Conservation (phyloP, 2,329 filamentous ascomycete species). For the Keithomyces neogunnii region DNA sequence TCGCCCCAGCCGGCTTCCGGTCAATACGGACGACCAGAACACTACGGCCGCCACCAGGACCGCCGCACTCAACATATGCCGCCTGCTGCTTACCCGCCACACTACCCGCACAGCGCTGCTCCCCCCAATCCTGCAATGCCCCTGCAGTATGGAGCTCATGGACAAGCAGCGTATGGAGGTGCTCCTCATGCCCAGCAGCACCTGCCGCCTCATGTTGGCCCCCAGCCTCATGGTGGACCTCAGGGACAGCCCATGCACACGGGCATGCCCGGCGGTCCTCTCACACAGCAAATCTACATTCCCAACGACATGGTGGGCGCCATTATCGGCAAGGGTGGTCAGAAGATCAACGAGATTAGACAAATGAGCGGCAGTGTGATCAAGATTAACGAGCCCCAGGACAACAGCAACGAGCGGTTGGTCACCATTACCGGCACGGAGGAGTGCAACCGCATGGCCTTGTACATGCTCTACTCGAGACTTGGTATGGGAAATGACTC, state of each 20-base stretch:
- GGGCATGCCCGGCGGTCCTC: constrained; percentile 49
- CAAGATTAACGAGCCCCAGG: constrained; percentile 99
- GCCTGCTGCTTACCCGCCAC: constrained; percentile 62
- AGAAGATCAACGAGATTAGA: constrained; percentile 98
- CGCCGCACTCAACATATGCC: constrained; percentile 67
- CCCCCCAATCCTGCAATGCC: constrained; percentile 55
- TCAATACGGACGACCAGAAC: constrained; percentile 85
- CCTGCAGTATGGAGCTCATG: constrained; percentile 70
- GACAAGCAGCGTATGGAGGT: constrained; percentile 64
- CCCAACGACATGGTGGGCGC: constrained; percentile 99
- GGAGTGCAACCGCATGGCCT: constrained; percentile 98
- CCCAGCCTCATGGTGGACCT: constrained; percentile 53
- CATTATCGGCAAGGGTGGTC: constrained; percentile 96
- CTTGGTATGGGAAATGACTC: constrained; percentile 57
- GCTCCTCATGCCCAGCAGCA: constrained; percentile 69
- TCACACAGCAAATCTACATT: constrained; percentile 98
- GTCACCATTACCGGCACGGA: constrained; percentile 97
- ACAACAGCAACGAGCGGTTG: constrained; percentile 95
- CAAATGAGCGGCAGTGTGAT: constrained; percentile 96
- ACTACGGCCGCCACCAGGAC: constrained; percentile 66
- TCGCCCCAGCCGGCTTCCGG: constrained; percentile 87
- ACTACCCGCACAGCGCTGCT: constrained; percentile 57
- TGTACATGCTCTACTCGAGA: constrained; percentile 98
- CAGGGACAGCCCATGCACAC: constrained; percentile 68
- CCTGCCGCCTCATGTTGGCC: constrained; percentile 49